These are phyloP conservation scores for Melanopsichium pennsylvanicum DNA, from an alignment of 1,284 basidiomycete genomes.

Conservation along the genomic window DNA sequence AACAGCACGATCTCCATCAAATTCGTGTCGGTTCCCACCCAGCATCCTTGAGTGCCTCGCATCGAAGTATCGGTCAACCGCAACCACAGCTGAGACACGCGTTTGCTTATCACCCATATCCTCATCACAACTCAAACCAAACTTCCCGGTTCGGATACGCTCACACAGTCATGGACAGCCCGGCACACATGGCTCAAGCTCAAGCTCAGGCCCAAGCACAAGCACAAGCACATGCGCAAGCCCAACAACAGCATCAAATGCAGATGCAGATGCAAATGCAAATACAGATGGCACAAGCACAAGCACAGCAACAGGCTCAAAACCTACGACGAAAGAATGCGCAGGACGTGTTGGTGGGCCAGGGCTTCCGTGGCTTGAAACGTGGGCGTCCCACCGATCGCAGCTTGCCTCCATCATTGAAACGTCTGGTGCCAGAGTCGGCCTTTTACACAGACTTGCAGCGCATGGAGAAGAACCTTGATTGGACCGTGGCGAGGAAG, in stretches of 20 bases:
- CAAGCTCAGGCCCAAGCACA: constrained; percentile 52
- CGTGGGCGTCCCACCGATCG: constrained; percentile 82
- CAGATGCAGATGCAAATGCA: constrained; percentile 45
- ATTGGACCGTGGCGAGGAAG: constrained; percentile 94
- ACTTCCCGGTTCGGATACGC: constrained; percentile 3
- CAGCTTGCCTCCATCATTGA: constrained; percentile 79
- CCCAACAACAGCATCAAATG: constrained; percentile 34
- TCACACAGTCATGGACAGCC: constrained; percentile 28
- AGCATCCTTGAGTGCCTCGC: background rate
- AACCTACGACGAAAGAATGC: constrained; percentile 46
- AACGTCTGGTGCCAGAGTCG: constrained; percentile 67
- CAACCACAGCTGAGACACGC: constrained; percentile 27
- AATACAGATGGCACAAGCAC: constrained; percentile 45
- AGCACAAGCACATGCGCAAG: constrained; percentile 44
- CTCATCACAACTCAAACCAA: background rate
- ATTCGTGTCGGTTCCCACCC: background rate
- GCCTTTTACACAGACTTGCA: constrained; percentile 85
- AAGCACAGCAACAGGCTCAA: constrained; percentile 50
- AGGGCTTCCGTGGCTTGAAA: constrained; percentile 68
- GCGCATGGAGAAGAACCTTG: constrained; percentile 87
- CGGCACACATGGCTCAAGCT: constrained; percentile 35
- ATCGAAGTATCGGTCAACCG: constrained; percentile 2
- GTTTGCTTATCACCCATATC: constrained; percentile 20
- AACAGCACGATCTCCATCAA: background rate
- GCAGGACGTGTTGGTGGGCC: constrained; percentile 52